Evolutionary conservation across 2,329 filamentous ascomycete species (phyloP).

Genomic region (Exophiala xenobiotica): DNA sequence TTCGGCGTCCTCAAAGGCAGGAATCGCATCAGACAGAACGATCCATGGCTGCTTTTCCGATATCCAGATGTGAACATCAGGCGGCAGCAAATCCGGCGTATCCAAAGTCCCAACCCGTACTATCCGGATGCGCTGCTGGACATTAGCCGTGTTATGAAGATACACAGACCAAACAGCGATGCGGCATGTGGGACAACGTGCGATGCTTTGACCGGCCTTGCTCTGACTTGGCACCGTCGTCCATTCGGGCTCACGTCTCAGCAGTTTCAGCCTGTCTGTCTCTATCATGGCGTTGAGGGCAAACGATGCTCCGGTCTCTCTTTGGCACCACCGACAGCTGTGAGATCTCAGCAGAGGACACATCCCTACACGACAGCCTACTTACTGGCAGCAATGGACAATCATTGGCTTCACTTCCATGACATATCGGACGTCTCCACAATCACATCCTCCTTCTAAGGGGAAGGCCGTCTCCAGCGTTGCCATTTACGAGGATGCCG

Average conservation of each 20-base stretch:
- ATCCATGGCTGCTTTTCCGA: slow-evolving; percentile 43
- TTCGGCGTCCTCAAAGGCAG: slow-evolving; percentile 38
- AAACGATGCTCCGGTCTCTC: slow-evolving; percentile 26
- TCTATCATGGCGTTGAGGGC: slow-evolving; percentile 26
- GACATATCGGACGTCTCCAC: slow-evolving; percentile 19
- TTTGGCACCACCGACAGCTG: slow-evolving; percentile 27
- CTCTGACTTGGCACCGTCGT: slow-evolving; percentile 42
- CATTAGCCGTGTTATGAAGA: slow-evolving; percentile 33
- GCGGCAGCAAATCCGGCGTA: slow-evolving; percentile 39
- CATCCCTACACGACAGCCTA: not conserved
- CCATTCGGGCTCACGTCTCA: slow-evolving; percentile 30
- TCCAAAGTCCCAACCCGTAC: slow-evolving; percentile 50
- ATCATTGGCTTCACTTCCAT: slow-evolving; percentile 22
- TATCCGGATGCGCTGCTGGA: slow-evolving; percentile 33
- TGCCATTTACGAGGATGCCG: too few relatives aligned
- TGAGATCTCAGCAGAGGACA: slow-evolving; percentile 7
- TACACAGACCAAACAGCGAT: slow-evolving; percentile 47
- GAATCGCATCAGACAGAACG: slow-evolving; percentile 38
- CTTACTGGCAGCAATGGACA: slow-evolving; percentile 27
- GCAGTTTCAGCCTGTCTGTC: slow-evolving; percentile 35
- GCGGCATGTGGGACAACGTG: slow-evolving; percentile 46
- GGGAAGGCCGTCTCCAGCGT: slow-evolving; percentile 15
- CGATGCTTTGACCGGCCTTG: slow-evolving; percentile 43
- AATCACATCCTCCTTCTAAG: slow-evolving; percentile 23
- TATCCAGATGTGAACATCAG: slow-evolving; percentile 49